A percentile compares a stretch with the other conserved stretches of the same genome.
phyloP scores from a whole-genome alignment of 2,329 filamentous ascomycete genomes.

The Aspergillus proliferans region DNA sequence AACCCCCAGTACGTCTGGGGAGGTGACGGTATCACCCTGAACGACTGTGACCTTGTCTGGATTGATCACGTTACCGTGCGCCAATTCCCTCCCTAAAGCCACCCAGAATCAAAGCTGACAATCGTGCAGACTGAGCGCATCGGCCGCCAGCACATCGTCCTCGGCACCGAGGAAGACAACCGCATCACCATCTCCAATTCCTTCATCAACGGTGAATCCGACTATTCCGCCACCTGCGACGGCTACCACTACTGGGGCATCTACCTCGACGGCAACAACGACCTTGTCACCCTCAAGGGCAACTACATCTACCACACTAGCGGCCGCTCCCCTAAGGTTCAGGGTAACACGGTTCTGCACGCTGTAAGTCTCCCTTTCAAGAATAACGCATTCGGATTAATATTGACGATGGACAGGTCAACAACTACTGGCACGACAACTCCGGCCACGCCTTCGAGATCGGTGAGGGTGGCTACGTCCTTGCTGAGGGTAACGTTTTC shows the following conservation, averaged over 20 bases:
- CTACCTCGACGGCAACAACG: conserved; percentile 52
- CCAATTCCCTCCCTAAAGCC: neutral
- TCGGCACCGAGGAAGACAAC: conserved; percentile 48
- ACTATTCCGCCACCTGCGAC: conserved; percentile 54
- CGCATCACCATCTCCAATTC: conserved; percentile 57
- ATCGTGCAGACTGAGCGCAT: conserved; percentile 47
- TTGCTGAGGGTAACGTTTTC: conserved; percentile 56
- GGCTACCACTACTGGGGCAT: conserved; percentile 56
- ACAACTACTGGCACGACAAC: conserved; percentile 57
- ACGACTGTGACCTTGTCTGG: conserved; percentile 41
- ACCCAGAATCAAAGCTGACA: neutral
- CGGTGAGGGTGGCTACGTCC: conserved; percentile 38
- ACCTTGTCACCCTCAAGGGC: conserved; percentile 53
- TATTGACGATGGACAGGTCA: conserved; percentile 33
- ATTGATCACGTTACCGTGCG: conserved; percentile 46
- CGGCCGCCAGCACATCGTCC: conserved; percentile 56
- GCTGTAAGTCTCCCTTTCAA: conserved; percentile 24
- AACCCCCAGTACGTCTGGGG: conserved; percentile 57
- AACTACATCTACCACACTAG: conserved; percentile 57
- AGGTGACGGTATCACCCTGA: conserved; percentile 52
- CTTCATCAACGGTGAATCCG: conserved; percentile 51
- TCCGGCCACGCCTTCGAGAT: conserved; percentile 54
- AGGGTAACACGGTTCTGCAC: conserved; percentile 52
- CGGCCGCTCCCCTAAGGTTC: conserved; percentile 53
- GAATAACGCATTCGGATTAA: no score